Base-by-base conservation (phyloP, 257 asterid species). In the Ocimum tenuiflorum region DNA sequence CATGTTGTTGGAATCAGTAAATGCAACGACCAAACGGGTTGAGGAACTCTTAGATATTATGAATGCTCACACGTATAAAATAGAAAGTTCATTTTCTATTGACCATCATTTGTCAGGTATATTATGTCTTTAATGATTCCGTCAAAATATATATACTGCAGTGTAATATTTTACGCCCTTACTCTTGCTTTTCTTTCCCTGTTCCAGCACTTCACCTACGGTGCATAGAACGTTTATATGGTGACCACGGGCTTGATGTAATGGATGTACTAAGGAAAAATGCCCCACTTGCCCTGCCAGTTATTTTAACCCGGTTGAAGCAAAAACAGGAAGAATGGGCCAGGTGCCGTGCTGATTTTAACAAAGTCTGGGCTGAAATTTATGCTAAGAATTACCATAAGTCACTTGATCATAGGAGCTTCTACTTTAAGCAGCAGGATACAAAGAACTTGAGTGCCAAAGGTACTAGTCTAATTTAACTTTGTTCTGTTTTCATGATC, bases 161-260 rank as follows among this genome's bases (percentile, higher is more conserved):
- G 64, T 71, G 69, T 60, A 53, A 54, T 20, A 22, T 35, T 72
- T 68, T 61, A 75, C 45, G 67, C 23, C 43, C 68, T 54, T 65
- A 10, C 20, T 20, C 42, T 20, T 60, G 45, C 53, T 71, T 53
- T 58, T 19, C 49, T 71, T 54, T 58, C 10, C 13, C 33, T 51
- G 31, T 3, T 62, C 23, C 71, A 90, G 99, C 87, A 77, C 88
- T 90, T 43, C 72, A 86, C 76, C 81, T 90, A 54, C 82, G 99
- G 79, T 94, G 97, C 85, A 90, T 94, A 72, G 99, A 94, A 72
- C 97, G 96, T 51, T 75, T 94, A 69, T 94, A 94, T 63, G 99
- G 96, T 73, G 99, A 94, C 81, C 99, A 94, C 60, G 99, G 99
- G 73, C 97, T 88, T 72, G 99, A 94, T 69, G 97, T 94, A 52